Evolutionary conservation across 1,284 basidiomycete genomes (phyloP), one percentile per base, ranked within the genome.

Genomic region (Ustilago hordei): DNA sequence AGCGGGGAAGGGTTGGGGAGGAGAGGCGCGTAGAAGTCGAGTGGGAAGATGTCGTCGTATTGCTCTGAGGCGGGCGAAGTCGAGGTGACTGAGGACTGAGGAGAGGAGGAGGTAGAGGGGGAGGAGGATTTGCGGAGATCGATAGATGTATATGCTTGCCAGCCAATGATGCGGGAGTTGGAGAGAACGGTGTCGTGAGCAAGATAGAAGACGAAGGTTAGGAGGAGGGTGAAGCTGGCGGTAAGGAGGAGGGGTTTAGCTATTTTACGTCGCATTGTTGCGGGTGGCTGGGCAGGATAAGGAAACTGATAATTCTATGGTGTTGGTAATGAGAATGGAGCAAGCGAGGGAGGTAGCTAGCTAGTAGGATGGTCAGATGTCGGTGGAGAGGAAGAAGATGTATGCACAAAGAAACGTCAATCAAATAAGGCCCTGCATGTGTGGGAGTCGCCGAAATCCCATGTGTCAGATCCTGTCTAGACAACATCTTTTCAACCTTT

Each of bases 1-100:
- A 83, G 55, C 2, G 81, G 79, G 0, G 75, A 76, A 1, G 79
- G 66, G 45, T 82, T 83, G 36, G 81, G 81, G 2, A 83, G 65
- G 11, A 73, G 58, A 4, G 81, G 81, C 3, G 79, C 75, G 65
- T 81, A 83, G 28, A 69, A 38, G 63, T 83, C 80, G 48, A 81
- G 70, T 8, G 81, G 81, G 36, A 72, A 81, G 12, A 65, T 55
- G 34, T 77, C 77, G 23, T 69, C 72, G 57, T 66, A 66, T 50
- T 62, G 54, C 19, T 43, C 41, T 1, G 50, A 50, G 7, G 8
- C 39, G 39, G 38, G 45, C 3, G 39, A 48, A 43, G 50, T 54
- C 1, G 48, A 41, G 36, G 36, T 23, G 17, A 45, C 4, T 6
- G 43, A 45, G 43, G n/a, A 19, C 19, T 45, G 43, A 8, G 19